A percentile compares a stretch with the other conserved stretches of the same genome.
phyloP scores from a whole-genome alignment of 139 green algal species.

The Klebsormidium nitens region DNA sequence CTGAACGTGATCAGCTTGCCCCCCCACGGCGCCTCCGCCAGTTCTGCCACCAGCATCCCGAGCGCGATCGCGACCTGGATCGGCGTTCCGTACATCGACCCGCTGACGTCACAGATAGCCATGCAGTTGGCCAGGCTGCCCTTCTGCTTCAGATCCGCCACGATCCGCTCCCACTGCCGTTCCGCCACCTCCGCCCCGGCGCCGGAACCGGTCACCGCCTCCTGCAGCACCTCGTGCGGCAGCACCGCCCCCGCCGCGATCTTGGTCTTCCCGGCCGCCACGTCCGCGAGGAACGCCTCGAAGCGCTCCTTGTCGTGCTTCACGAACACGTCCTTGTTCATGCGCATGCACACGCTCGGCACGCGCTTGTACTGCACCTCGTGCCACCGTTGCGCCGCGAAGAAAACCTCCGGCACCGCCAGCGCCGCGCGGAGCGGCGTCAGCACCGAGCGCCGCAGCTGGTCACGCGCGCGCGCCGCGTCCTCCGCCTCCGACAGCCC shows the following conservation, averaged over 20 bases:
- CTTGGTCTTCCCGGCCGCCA: constrained; percentile 23
- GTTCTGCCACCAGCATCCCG: constrained; percentile 31
- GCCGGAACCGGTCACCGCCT: constrained; percentile 31
- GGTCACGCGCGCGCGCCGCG: constrained; percentile 25
- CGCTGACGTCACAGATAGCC: no score
- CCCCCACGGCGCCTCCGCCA: constrained; percentile 32
- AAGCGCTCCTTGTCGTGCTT: constrained; percentile 38
- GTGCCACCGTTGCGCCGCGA: constrained; percentile 25
- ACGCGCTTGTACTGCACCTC: constrained; percentile 34
- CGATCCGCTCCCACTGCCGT: constrained; percentile 38
- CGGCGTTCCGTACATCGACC: no score
- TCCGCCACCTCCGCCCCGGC: no score
- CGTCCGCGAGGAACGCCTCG: constrained; percentile 29
- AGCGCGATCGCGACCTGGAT: constrained; percentile 42
- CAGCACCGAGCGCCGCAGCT: no score
- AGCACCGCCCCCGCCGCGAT: constrained; percentile 25
- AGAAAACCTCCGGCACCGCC: constrained; percentile 31
- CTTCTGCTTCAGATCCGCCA: constrained; percentile 21
- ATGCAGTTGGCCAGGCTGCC: no score
- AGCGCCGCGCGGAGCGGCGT: constrained; percentile 15
- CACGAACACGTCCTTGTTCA: constrained; percentile 21
- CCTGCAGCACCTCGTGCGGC: constrained; percentile 34
- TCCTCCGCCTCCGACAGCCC: no score
- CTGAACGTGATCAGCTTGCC: constrained; percentile 34
- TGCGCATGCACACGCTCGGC: constrained; percentile 40